Percentiles rank a stretch among this genome's conserved stretches.
These are phyloP conservation scores for Kernera saxatilis DNA, from an alignment of 345 rosid genomes.

Conservation along the genomic window DNA sequence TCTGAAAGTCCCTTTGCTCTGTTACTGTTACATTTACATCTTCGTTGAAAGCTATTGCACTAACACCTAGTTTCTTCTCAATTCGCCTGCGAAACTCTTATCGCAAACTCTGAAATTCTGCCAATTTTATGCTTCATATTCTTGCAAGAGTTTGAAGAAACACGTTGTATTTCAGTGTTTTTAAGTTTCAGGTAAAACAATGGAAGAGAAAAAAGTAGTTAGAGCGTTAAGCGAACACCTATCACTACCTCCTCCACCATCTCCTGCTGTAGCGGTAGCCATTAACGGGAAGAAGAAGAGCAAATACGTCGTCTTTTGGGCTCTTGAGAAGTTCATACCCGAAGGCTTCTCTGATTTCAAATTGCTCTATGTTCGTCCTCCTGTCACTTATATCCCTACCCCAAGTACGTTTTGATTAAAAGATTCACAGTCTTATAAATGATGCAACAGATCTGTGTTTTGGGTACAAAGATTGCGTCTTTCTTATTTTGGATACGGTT, in stretches of 20 bases:
- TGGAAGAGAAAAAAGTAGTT: slow-evolving; percentile 2
- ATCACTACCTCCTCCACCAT: slow-evolving; percentile 34
- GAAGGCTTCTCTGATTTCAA: slow-evolving; percentile 53
- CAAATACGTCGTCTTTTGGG: slow-evolving; percentile 48
- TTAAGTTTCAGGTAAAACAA: slow-evolving; percentile 10
- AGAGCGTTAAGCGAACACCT: slow-evolving; percentile 25
- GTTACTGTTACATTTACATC: neutral
- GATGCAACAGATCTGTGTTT: neutral
- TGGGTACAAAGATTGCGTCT: neutral
- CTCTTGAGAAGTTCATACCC: slow-evolving; percentile 47
- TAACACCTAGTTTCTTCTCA: neutral
- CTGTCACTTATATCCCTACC: slow-evolving; percentile 61
- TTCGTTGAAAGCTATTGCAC: neutral
- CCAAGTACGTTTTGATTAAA: slow-evolving; percentile 53
- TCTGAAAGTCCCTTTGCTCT: neutral
- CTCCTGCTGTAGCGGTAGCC: slow-evolving; percentile 50
- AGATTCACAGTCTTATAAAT: neutral
- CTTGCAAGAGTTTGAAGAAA: neutral
- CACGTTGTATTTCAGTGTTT: neutral
- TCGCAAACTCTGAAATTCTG: neutral
- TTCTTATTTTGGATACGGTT: neutral
- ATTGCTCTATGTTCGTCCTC: slow-evolving; percentile 63
- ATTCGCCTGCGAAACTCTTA: neutral
- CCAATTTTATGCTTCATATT: neutral
- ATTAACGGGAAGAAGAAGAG: slow-evolving; percentile 60